Conservation (phyloP, 768 basidiomycete genomes). For the Chiua virens region DNA sequence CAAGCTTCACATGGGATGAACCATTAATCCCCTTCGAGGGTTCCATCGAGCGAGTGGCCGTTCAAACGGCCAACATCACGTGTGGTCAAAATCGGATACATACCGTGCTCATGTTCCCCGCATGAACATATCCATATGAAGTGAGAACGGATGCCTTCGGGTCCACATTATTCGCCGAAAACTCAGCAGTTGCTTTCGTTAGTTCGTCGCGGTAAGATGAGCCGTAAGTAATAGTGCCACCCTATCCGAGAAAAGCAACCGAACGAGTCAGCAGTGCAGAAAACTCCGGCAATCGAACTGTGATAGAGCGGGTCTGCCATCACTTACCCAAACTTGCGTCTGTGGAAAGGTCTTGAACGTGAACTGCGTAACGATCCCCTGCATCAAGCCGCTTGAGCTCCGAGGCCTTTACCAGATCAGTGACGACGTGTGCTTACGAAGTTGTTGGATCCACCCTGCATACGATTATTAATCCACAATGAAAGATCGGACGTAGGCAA, state of each 20-base stretch:
- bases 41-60: background rate
- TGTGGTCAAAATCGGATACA: conserved; percentile 7
- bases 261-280: conserved; percentile 1
- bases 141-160: conserved; percentile 40
- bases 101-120: conserved; percentile 36
- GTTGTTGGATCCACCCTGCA: conserved; percentile 65
- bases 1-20: background rate
- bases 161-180: conserved; percentile 20
- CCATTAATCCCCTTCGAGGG: background rate
- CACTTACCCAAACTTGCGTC: conserved; percentile 25
- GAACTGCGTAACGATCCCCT: conserved; percentile 63
- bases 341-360: conserved; percentile 46
- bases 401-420: conserved; percentile 1
- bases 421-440: conserved; percentile 37
- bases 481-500: background rate
- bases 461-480: background rate
- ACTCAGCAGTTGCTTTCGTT: conserved; percentile 25
- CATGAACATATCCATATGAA: conserved; percentile 35
- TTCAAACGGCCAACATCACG: background rate
- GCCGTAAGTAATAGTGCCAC: conserved; percentile 42
- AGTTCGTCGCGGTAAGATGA: conserved; percentile 15
- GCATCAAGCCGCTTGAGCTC: conserved; percentile 34
- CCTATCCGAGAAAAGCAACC: conserved; percentile 33
- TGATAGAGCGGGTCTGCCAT: background rate
- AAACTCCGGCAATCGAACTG: background rate